Percentiles rank a stretch among this genome's conserved stretches.
phyloP scores from a whole-genome alignment of 2,329 filamentous ascomycete species.

The Neonectria neomacrospora region DNA sequence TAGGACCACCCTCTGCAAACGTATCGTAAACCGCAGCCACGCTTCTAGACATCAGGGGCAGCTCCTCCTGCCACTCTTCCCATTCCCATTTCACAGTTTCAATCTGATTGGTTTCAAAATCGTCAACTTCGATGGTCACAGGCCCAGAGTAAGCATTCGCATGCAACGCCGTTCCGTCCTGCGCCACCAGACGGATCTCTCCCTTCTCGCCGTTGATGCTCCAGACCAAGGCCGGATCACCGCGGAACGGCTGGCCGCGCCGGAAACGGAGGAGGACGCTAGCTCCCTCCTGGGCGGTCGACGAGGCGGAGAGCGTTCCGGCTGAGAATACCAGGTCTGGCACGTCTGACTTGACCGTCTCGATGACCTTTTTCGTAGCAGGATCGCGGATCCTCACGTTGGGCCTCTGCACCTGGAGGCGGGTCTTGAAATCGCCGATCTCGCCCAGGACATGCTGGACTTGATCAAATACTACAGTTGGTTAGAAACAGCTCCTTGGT shows the following conservation, averaged over 20 bases:
- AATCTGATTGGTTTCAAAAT: slow-evolving; percentile 58
- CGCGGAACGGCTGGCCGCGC: slow-evolving; percentile 61
- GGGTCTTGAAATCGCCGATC: slow-evolving; percentile 51
- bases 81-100: slow-evolving; percentile 58
- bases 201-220: slow-evolving; percentile 63
- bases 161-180: slow-evolving; percentile 44
- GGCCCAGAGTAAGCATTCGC: slow-evolving; percentile 50
- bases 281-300: slow-evolving; percentile 47
- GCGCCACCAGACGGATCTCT: slow-evolving; percentile 56
- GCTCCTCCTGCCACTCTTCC: slow-evolving; percentile 57
- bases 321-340: slow-evolving; percentile 56
- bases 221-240: slow-evolving; percentile 59
- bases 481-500: slow-evolving; percentile 10
- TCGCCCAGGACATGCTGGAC: slow-evolving; percentile 60
- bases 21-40: slow-evolving; percentile 68
- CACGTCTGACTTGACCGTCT: slow-evolving; percentile 52
- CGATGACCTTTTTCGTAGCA: slow-evolving; percentile 45
- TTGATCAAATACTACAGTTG: slow-evolving; percentile 55
- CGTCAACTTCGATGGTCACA: slow-evolving; percentile 61
- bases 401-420: slow-evolving; percentile 59
- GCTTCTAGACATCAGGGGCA: slow-evolving; percentile 58
- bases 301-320: slow-evolving; percentile 49
- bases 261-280: slow-evolving; percentile 58
- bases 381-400: slow-evolving; percentile 50
- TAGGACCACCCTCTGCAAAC: slow-evolving; percentile 52